A percentile compares a stretch with the other conserved stretches of the same genome.
These are phyloP conservation scores for Mangifera indica DNA, from an alignment of 345 rosid species.

Conservation along the genomic window DNA sequence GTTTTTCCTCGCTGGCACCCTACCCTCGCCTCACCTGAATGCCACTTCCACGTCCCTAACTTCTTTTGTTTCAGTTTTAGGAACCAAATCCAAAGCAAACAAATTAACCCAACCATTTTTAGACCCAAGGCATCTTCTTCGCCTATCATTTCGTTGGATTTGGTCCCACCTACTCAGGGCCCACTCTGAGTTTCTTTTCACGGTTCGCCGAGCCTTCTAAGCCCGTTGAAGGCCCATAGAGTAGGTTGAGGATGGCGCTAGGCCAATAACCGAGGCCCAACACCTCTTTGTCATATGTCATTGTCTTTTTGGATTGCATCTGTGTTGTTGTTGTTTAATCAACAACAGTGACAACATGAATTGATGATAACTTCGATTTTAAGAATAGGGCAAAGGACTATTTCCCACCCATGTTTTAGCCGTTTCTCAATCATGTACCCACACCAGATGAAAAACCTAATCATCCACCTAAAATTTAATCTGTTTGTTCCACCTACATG, in stretches of 20 bases:
- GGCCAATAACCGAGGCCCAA: too few species aligned
- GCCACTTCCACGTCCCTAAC: slow-evolving; percentile 34
- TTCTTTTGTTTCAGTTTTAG: slow-evolving; percentile 4
- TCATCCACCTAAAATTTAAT: too few species aligned
- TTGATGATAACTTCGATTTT: too few species aligned
- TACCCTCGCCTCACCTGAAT: slow-evolving; percentile 30
- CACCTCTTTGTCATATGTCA: too few species aligned
- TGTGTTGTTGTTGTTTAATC: too few species aligned
- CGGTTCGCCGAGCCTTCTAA: neutral
- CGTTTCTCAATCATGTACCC: too few species aligned
- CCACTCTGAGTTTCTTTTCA: neutral
- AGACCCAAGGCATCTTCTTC: neutral
- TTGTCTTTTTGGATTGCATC: too few species aligned
- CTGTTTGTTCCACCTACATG: too few species aligned
- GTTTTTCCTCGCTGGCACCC: slow-evolving; percentile 2
- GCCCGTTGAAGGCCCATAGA: neutral
- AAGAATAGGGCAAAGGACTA: too few species aligned
- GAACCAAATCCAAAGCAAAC: neutral
- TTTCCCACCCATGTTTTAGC: too few species aligned
- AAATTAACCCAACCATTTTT: neutral
- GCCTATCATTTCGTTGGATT: neutral
- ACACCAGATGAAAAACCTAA: too few species aligned
- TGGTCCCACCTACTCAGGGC: neutral
- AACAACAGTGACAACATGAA: too few species aligned
- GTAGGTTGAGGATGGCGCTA: neutral